phyloP scores from a whole-genome alignment of 108 stramenopile species.

The Cyclotella atomus region DNA sequence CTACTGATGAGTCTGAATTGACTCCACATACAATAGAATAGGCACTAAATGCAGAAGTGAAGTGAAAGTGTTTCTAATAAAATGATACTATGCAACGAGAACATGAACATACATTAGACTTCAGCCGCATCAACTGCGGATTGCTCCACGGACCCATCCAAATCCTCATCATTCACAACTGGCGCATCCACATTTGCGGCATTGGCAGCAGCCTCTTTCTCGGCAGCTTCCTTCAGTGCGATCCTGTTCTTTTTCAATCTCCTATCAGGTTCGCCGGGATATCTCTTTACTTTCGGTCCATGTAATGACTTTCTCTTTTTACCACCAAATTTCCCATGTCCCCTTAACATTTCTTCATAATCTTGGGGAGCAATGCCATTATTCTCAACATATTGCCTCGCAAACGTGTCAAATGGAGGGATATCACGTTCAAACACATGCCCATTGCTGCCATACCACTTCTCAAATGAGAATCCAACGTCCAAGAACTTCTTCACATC shows the following conservation, averaged over 20 bases:
- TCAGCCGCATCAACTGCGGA: too few species aligned
- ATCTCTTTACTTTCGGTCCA: conserved; percentile 14
- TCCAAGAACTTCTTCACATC: conserved; percentile 41
- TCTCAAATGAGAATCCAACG: conserved; percentile 47
- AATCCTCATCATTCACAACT: too few species aligned
- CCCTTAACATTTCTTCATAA: conserved; percentile 30
- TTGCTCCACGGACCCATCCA: too few species aligned
- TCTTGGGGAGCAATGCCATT: conserved; percentile 23
- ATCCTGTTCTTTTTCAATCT: neutral
- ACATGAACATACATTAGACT: too few species aligned
- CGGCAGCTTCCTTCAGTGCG: too few species aligned
- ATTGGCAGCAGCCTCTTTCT: too few species aligned
- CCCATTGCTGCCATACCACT: conserved; percentile 42
- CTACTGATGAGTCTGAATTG: too few species aligned
- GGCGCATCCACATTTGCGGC: too few species aligned
- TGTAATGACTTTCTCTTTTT: conserved; percentile 14
- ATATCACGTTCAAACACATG: conserved; percentile 46
- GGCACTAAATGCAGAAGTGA: too few species aligned
- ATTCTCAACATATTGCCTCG: conserved; percentile 38
- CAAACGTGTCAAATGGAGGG: conserved; percentile 35
- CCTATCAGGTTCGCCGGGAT: neutral
- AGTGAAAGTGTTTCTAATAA: too few species aligned
- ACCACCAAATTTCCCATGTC: neutral
- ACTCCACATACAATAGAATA: too few species aligned
- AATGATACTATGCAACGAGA: too few species aligned